phyloP scores from a whole-genome alignment of 768 basidiomycete species.

The Hericium alpestre region DNA sequence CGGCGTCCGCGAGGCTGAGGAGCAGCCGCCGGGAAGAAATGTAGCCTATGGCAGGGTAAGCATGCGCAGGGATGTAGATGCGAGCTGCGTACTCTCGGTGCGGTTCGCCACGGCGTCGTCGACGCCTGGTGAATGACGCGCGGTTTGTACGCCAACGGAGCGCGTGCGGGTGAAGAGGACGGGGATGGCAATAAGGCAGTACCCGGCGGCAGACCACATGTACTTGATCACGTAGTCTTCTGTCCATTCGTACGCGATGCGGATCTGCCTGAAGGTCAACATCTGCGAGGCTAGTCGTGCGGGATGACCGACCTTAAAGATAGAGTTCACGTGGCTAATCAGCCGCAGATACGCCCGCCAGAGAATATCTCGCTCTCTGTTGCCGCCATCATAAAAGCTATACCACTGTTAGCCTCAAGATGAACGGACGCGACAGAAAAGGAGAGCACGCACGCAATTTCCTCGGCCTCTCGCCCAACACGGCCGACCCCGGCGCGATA shows the following conservation, averaged over 20 bases:
- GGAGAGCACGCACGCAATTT: conserved; percentile 61
- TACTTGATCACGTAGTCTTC: conserved; percentile 98
- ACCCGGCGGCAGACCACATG: conserved; percentile 88
- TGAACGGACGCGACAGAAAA: neutral
- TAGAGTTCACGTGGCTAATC: conserved; percentile 83
- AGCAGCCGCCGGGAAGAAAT: conserved; percentile 88
- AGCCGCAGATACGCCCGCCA: conserved; percentile 65
- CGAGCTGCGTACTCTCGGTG: conserved; percentile 32
- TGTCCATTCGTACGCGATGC: conserved; percentile 89
- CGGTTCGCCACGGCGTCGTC: conserved; percentile 34
- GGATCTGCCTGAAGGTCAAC: conserved; percentile 38
- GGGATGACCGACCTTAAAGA: conserved; percentile 58
- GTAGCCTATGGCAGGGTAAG: conserved; percentile 44
- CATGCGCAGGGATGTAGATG: neutral
- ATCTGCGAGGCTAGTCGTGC: neutral
- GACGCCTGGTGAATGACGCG: neutral
- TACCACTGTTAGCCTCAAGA: neutral
- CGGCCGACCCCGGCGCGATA: conserved; percentile 81
- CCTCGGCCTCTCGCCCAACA: conserved; percentile 83
- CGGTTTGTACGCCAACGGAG: conserved; percentile 17
- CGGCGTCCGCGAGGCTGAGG: conserved; percentile 93
- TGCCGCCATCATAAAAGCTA: conserved; percentile 88
- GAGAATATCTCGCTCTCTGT: conserved; percentile 74
- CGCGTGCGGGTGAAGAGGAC: conserved; percentile 58
- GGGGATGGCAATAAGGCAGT: conserved; percentile 84